Percentiles rank a stretch among this genome's conserved stretches.
Conservation (phyloP, 2,329 filamentous ascomycete species). For the Xylaria sp. region DNA sequence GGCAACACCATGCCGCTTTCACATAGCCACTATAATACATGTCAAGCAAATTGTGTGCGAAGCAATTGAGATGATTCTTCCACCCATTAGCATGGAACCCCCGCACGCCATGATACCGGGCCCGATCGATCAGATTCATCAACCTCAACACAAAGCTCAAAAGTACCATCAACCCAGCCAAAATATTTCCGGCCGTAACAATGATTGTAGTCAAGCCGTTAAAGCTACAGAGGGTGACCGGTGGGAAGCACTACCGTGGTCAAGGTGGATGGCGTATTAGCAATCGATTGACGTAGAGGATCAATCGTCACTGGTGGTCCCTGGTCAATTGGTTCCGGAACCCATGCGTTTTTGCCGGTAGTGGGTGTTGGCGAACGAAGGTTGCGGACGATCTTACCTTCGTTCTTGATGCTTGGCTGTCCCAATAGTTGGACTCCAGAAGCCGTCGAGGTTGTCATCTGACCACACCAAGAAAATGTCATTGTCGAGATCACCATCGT, state of each 20-base stretch:
- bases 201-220: conserved; percentile 33
- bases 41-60: conserved; percentile 19
- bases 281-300: background rate
- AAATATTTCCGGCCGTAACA: conserved; percentile 38
- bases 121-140: conserved; percentile 6
- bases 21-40: conserved; percentile 17
- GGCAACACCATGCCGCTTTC: conserved; percentile 18
- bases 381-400: background rate
- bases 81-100: background rate
- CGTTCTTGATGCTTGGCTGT: conserved; percentile 8
- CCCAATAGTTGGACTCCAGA: conserved; percentile 8
- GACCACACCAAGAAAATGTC: conserved; percentile 30
- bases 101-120: background rate
- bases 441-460: conserved; percentile 22
- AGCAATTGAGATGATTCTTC: conserved; percentile 15
- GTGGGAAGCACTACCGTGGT: conserved; percentile 24
- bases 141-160: conserved; percentile 22
- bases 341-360: conserved; percentile 25
- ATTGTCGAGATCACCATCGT: conserved; percentile 27
- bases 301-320: conserved; percentile 18
- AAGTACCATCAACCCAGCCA: conserved; percentile 40
- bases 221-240: conserved; percentile 23
- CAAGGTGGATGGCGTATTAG: conserved; percentile 23
- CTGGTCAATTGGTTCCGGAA: conserved; percentile 14
- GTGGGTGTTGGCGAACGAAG: conserved; percentile 10